Conservation (phyloP, 257 asterid genomes). For the Asclepias syriaca region DNA sequence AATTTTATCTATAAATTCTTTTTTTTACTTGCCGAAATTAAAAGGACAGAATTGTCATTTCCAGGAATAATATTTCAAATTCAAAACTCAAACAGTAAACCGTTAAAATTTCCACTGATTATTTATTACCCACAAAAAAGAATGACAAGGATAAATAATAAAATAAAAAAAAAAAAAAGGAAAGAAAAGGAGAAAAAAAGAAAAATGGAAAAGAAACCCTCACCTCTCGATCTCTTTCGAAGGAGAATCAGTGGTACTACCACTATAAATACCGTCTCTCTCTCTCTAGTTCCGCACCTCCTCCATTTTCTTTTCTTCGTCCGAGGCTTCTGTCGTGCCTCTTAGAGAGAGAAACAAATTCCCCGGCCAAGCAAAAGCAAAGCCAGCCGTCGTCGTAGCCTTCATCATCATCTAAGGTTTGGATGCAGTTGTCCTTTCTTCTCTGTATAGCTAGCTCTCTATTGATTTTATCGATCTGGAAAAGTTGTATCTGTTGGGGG, state of each 20-base stretch:
- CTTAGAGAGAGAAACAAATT: slow-evolving; percentile 1
- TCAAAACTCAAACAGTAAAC: neutral
- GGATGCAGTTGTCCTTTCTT: neutral
- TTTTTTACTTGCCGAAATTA: neutral
- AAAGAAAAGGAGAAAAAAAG: neutral
- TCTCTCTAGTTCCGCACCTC: neutral
- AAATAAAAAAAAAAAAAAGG: no score
- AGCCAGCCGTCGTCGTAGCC: slow-evolving; percentile 11
- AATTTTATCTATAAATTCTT: no score
- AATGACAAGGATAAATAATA: no score
- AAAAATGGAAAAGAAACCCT: neutral
- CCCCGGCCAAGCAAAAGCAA: slow-evolving; percentile 2
- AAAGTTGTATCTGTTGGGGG: neutral
- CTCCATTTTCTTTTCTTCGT: slow-evolving; percentile 3
- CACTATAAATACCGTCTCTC: slow-evolving; percentile 12
- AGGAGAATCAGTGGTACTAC: neutral
- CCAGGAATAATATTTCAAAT: neutral
- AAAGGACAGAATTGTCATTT: neutral
- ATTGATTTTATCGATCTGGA: neutral
- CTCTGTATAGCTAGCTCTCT: neutral
- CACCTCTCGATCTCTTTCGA: neutral
- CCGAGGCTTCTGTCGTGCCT: slow-evolving; percentile 12
- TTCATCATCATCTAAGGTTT: slow-evolving; percentile 11
- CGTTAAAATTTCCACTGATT: neutral
- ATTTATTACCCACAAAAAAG: neutral